Conservation (phyloP, 192 early-diverging fungal species). For the Phycomyces nitens region DNA sequence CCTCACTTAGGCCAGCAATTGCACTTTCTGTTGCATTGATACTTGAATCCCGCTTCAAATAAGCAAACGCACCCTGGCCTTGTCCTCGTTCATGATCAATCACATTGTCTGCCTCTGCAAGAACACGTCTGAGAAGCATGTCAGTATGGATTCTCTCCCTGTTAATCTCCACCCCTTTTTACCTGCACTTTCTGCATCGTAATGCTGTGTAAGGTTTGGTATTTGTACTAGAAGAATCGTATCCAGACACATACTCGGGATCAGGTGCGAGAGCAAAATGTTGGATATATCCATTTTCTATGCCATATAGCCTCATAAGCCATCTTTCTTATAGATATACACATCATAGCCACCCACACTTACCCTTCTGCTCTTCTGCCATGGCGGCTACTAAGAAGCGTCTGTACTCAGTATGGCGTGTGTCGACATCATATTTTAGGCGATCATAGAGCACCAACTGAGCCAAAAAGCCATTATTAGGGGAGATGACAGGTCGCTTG, state of each 20-base stretch:
- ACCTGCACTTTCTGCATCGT: slow-evolving; percentile 61
- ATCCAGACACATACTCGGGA: slow-evolving; percentile 30
- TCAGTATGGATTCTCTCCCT: no score
- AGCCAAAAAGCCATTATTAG: slow-evolving; percentile 61
- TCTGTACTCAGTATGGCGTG: slow-evolving; percentile 53
- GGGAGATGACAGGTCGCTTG: slow-evolving; percentile 26
- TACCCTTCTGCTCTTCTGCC: slow-evolving; percentile 55
- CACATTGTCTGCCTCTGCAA: slow-evolving; percentile 61
- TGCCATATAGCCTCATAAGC: background rate
- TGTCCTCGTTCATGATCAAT: slow-evolving; percentile 65
- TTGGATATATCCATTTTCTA: slow-evolving; percentile 50
- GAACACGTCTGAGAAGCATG: slow-evolving; percentile 40
- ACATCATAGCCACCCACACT: background rate
- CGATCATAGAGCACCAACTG: slow-evolving; percentile 62
- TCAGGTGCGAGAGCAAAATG: slow-evolving; percentile 52
- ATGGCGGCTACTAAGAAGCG: slow-evolving; percentile 61
- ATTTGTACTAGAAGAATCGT: slow-evolving; percentile 1
- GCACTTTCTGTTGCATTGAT: slow-evolving; percentile 38
- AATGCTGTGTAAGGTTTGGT: slow-evolving; percentile 24
- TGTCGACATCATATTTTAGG: slow-evolving; percentile 56
- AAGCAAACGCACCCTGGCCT: slow-evolving; percentile 71
- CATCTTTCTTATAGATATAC: background rate
- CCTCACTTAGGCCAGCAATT: background rate
- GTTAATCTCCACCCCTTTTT: background rate
- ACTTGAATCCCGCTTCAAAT: slow-evolving; percentile 60